phyloP scores from a whole-genome alignment of 2,329 filamentous ascomycete species.

The Cercospora sp. region DNA sequence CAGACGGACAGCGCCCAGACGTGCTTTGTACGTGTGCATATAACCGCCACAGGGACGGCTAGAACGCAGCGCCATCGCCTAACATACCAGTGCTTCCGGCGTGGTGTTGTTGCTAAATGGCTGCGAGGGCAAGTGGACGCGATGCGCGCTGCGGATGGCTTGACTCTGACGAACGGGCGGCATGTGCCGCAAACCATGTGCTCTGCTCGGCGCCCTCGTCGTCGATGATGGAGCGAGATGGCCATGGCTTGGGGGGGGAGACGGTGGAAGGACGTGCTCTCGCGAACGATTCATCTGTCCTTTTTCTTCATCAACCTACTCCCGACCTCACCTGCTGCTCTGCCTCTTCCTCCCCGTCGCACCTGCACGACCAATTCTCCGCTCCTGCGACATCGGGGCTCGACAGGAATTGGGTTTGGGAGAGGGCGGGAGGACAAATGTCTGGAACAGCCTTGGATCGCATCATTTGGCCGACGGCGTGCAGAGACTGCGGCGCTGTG shows the following conservation, averaged over 20 bases:
- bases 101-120: not conserved
- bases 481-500: not conserved
- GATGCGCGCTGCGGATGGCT: not conserved
- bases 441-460: not conserved
- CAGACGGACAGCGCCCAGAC: not conserved
- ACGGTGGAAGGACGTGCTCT: not conserved
- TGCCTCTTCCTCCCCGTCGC: not conserved
- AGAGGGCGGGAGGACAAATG: not conserved
- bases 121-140: not conserved
- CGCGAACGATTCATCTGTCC: not conserved
- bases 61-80: not conserved
- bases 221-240: not conserved
- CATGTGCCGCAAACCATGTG: not conserved
- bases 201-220: not conserved
- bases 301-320: not conserved
- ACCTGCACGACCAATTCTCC: not conserved
- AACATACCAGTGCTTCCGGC: not conserved
- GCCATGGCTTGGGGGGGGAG: not conserved
- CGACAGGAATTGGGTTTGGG: slow-evolving; percentile 1
- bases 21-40: not conserved
- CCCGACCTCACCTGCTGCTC: not conserved
- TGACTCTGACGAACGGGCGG: not conserved
- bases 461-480: slow-evolving; percentile 2
- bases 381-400: not conserved
- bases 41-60: not conserved